phyloP scores from a whole-genome alignment of 805 yeast species.

The Grigorovia yakushimaensis region DNA sequence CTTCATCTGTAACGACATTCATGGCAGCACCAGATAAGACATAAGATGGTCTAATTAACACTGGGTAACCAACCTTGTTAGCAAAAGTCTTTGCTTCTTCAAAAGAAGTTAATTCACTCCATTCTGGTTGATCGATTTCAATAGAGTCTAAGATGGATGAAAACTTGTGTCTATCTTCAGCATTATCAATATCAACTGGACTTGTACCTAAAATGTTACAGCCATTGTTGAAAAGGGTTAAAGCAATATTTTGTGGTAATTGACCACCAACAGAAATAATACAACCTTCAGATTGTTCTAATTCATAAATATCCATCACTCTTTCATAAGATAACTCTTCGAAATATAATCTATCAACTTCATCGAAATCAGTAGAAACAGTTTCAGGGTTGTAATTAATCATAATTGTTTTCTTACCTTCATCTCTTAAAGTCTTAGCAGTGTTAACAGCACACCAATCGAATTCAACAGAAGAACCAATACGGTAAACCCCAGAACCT shows the following conservation, averaged over 20 bases:
- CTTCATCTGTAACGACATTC: conserved; percentile 77
- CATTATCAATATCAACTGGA: conserved; percentile 91
- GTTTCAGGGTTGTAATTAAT: conserved; percentile 97
- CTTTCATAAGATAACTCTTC: conserved; percentile 94
- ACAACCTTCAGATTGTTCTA: conserved; percentile 82
- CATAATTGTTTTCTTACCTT: conserved; percentile 88
- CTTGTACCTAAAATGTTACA: conserved; percentile 88
- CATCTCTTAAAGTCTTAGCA: conserved; percentile 83
- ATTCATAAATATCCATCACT: conserved; percentile 93
- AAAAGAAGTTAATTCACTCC: conserved; percentile 89
- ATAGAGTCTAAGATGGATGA: conserved; percentile 89
- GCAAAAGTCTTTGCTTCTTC: conserved; percentile 84
- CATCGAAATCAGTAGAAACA: conserved; percentile 96
- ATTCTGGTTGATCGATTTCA: conserved; percentile 91
- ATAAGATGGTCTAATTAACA: conserved; percentile 93
- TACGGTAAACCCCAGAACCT: conserved; percentile 98
- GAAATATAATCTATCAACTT: conserved; percentile 92
- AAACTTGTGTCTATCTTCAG: conserved; percentile 97
- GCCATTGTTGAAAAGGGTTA: conserved; percentile 66
- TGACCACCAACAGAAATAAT: conserved; percentile 98
- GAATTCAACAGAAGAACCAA: conserved; percentile 96
- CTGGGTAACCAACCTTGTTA: conserved; percentile 82
- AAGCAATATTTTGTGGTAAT: conserved; percentile 93
- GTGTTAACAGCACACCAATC: conserved; percentile 99
- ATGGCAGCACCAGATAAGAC: conserved; percentile 98